These are phyloP conservation scores for Boletellus sp. DNA, from an alignment of 768 basidiomycete genomes.

Conservation along the genomic window DNA sequence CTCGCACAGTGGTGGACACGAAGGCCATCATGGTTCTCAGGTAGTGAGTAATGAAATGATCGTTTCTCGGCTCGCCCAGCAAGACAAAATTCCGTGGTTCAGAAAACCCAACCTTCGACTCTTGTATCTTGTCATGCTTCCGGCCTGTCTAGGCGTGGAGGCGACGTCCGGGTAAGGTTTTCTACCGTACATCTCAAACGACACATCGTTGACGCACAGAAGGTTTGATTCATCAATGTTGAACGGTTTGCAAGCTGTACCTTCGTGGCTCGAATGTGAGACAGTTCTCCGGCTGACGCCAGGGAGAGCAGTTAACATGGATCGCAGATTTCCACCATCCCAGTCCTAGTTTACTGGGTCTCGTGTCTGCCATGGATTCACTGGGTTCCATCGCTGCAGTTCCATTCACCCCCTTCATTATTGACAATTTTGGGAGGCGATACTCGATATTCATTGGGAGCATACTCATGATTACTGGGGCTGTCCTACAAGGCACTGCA, in stretches of 20 bases:
- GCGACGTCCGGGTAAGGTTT: slow-evolving; percentile 8
- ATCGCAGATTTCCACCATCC: slow-evolving; percentile 51
- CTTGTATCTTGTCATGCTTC: slow-evolving; percentile 54
- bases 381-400: neutral
- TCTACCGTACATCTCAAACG: neutral
- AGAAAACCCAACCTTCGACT: slow-evolving; percentile 52
- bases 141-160: slow-evolving; percentile 21
- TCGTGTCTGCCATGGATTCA: neutral
- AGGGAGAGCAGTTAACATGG: neutral
- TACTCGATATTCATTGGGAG: neutral
- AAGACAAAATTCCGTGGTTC: slow-evolving; percentile 58
- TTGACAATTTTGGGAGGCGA: neutral
- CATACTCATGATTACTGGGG: neutral
- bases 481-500: neutral
- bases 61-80: slow-evolving; percentile 17
- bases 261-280: slow-evolving; percentile 53
- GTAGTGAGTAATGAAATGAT: slow-evolving; percentile 2
- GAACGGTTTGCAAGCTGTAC: slow-evolving; percentile 58
- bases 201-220: neutral
- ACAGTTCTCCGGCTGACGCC: neutral
- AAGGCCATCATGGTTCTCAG: neutral
- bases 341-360: slow-evolving; percentile 48
- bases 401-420: neutral
- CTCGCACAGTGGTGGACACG: neutral
- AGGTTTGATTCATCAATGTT: slow-evolving; percentile 48